A percentile compares a stretch with the other conserved stretches of the same genome.
phyloP scores from a whole-genome alignment of 2,329 filamentous ascomycete species.

The Penicillium sp. region DNA sequence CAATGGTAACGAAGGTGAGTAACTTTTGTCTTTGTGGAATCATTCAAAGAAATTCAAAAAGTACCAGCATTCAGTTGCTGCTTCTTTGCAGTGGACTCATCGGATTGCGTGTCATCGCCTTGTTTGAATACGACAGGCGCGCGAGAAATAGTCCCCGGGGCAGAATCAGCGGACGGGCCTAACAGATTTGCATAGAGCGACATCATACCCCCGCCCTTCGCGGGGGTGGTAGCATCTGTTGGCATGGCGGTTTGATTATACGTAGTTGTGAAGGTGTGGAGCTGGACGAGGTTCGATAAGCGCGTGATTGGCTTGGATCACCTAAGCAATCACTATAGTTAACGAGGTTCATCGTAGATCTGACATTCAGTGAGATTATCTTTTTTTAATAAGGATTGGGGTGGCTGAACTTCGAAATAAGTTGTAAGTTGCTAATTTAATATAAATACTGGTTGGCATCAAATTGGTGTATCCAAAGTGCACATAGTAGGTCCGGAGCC shows the following conservation, averaged over 20 bases:
- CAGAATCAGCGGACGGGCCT: constrained; percentile 49
- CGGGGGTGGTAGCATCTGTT: constrained; percentile 25
- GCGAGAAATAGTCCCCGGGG: constrained; percentile 68
- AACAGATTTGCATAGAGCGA: constrained; percentile 86
- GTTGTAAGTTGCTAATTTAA: not conserved
- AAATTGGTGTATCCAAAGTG: no score
- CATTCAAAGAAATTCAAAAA: constrained; percentile 38
- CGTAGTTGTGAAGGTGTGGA: not conserved
- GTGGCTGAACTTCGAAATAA: not conserved
- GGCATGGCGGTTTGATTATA: constrained; percentile 25
- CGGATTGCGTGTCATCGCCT: constrained; percentile 49
- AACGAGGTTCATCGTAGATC: not conserved
- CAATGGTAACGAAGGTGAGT: constrained; percentile 14
- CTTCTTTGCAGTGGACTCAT: constrained; percentile 61
- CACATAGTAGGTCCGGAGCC: no score
- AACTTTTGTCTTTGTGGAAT: constrained; percentile 7
- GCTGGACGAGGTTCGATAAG: not conserved
- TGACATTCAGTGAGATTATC: not conserved
- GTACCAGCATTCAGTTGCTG: constrained; percentile 63
- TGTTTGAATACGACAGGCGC: constrained; percentile 72
- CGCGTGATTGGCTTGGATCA: not conserved
- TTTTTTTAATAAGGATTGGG: not conserved
- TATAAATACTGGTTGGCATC: no score
- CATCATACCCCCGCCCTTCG: constrained; percentile 51
- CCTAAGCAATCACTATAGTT: not conserved